Evolutionary conservation across 176 grass and related monocot genomes (phyloP), one percentile per base, ranked within the genome.

Genomic region (sorghum (Sorghum bicolor)): DNA sequence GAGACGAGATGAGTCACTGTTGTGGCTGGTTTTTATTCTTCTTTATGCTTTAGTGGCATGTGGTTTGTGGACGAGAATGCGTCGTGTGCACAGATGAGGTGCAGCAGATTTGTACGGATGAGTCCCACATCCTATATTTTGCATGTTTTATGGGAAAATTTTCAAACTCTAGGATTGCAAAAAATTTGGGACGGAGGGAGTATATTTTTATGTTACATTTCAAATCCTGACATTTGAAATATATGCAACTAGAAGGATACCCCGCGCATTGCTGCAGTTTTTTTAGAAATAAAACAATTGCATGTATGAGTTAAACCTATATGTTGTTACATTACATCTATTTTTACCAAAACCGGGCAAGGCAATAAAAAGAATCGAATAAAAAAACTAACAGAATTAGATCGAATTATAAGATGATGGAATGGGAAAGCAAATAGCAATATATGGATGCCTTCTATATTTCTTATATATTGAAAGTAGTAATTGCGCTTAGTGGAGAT

Each of bases 161-260:
- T 32, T 32, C 3, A 32, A 32, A 32, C 31, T 32, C 31, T 32
- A 32, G 31, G 3, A 32, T 32, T 32, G 31, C 31, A 32, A 32
- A 32, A 32, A 32, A 32, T 2, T 32, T 32, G 31, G 31, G 31
- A 32, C 31, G 31, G 31, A 32, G 31, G 31, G 31, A 32, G 31
- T 32, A 32, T 32, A 40, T 67, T 44, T 22, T 69, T 80, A 34
- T 22, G 2, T 57, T 41, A 40, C 14, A 67, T 66, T 73, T 55
- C 10, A 31, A 74, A 80, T 75, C 79, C 47, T 24, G 8, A 47
- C 70, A 26, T 58, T 89, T 75, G 22, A 84, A 84, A 68, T 32
- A 25, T 69, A 67, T 58, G 43, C 17, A n/a, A 61, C 57, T 25
- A 61, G n/a, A 25, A 61, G 57, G n/a, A 61, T 61, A 61, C 57